phyloP scores from a whole-genome alignment of 495 filamentous ascomycete genomes.

The Aspergillus sclerotioniger region DNA sequence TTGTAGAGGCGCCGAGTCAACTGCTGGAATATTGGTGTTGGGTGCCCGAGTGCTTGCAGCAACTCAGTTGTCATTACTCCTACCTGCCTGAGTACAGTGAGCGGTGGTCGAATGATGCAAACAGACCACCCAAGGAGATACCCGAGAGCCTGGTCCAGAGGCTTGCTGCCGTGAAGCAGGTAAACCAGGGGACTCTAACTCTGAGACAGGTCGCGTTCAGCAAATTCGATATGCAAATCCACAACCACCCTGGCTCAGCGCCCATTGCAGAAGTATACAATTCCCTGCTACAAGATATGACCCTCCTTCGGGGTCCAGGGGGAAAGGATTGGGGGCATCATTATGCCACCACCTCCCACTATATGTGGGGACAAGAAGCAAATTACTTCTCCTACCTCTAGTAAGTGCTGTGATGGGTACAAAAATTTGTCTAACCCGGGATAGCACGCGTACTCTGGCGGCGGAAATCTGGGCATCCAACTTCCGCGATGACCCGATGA shows the following conservation, averaged over 20 bases:
- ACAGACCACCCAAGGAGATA: background rate
- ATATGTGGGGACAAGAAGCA: background rate
- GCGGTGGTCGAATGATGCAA: background rate
- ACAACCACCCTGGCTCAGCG: background rate
- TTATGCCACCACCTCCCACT: background rate
- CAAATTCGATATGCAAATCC: background rate
- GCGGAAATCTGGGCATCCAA: background rate
- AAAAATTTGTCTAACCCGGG: background rate
- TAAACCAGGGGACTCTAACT: background rate
- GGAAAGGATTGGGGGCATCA: background rate
- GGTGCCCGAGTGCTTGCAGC: background rate
- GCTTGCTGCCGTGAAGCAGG: background rate
- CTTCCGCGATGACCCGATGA: background rate
- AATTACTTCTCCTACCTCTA: slow-evolving; percentile 3
- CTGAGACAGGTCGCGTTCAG: slow-evolving; percentile 1
- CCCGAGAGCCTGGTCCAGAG: background rate
- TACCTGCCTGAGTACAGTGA: background rate
- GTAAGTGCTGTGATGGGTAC: background rate
- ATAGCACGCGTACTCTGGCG: background rate
- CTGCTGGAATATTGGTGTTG: slow-evolving; percentile 1
- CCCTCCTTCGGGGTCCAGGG: background rate
- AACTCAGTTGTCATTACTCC: background rate
- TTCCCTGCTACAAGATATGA: background rate
- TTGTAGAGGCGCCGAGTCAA: background rate
- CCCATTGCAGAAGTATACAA: background rate